Base-by-base conservation (phyloP, 1,139 yeast genomes). In the Kluyveromyces marxianus region DNA sequence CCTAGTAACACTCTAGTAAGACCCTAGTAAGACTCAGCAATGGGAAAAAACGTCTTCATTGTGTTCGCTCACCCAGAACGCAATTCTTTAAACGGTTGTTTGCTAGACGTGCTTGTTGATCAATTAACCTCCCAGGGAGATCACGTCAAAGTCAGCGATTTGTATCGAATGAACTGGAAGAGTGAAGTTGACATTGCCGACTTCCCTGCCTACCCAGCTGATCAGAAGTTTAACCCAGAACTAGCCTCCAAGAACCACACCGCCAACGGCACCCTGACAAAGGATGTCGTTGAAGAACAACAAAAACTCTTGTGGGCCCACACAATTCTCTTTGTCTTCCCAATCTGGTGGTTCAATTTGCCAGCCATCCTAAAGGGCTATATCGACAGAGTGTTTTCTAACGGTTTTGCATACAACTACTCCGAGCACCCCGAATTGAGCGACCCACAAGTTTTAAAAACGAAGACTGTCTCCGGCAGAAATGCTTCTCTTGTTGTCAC, bases 321-420 rank as follows among this genome's bases (percentile, higher is more conserved):
- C 40, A 24, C 44, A 3, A 42, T 56, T 4, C 63, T 59, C 26
- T 51, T 55, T 36, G 56, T 51, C 33, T 58, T 57, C 47, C 62
- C 63, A 7, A 7, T 56, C 7, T 59, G 62, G 62, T 59, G 62
- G 62, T 55, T 46, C 44, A 38, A 48, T 4, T 49, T 57, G 57
- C 62, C 60, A 10, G 60, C 62, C 4, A 56, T 56, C 35, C 44
- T 58, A 32, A 59, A 55, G 38, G 62, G 62, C 7, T 58, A 60
- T 58, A 44, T 58, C 21, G 62, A 57, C n/a, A 50, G 62, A 28
- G 62, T 56, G 6, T 54, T 39, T 41, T 39, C 57, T 14, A 48
- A 39, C 37, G 58, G 55, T 24, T 49, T 54, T 25, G 60, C 52
- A 1, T 57, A 52, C 34, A 58, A 54, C 10, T 41, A 48, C 21